Conservation (phyloP, 2,329 filamentous ascomycete species). For the Trichoderma atroviride region DNA sequence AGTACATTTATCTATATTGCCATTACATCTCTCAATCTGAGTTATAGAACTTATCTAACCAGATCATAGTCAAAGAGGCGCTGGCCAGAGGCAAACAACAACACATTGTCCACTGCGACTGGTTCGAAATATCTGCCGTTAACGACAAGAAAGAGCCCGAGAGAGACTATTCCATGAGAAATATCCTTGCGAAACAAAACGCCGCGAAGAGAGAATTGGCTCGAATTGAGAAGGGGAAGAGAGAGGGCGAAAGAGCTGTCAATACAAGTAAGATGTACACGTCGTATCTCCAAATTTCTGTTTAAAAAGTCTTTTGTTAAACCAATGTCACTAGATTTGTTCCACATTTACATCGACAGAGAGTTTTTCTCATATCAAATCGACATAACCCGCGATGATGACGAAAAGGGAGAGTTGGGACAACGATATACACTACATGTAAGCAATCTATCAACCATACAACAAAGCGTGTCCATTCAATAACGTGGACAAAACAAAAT, state of each 20-base stretch:
- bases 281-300: background rate
- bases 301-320: background rate
- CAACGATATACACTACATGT: constrained; percentile 65
- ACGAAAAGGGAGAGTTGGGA: constrained; percentile 48
- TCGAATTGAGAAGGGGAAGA: constrained; percentile 44
- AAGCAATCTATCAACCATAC: constrained; percentile 34
- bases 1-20: constrained; percentile 35
- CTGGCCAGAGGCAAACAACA: constrained; percentile 41
- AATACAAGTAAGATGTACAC: constrained; percentile 50
- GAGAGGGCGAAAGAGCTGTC: constrained; percentile 47
- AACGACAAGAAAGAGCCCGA: constrained; percentile 39
- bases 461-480: background rate
- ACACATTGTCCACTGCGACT: constrained; percentile 53
- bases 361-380: constrained; percentile 67
- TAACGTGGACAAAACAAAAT: background rate
- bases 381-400: constrained; percentile 58
- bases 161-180: constrained; percentile 48
- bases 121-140: constrained; percentile 53
- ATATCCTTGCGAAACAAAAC: constrained; percentile 36
- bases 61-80: constrained; percentile 42
- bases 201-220: constrained; percentile 39
- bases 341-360: constrained; percentile 65
- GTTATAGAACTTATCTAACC: background rate
- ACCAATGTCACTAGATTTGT: constrained; percentile 51
- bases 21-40: background rate